phyloP scores from a whole-genome alignment of 495 filamentous ascomycete genomes.

The Apodospora peruviana region DNA sequence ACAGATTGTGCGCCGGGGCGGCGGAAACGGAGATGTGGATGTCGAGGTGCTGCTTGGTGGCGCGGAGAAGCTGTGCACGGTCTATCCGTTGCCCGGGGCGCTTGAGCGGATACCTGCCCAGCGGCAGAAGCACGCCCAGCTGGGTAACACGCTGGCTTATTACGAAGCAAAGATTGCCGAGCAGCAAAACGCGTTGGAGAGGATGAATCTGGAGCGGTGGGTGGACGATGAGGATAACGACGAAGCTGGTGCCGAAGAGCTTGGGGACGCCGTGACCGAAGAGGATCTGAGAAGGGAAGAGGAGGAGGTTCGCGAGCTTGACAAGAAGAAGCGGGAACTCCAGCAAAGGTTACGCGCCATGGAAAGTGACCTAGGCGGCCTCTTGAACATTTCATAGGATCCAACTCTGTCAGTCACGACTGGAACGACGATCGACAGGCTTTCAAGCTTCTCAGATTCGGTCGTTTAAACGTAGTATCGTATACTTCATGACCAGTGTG shows the following conservation, averaged over 20 bases:
- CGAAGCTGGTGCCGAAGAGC: constrained; percentile 24
- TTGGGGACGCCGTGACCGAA: constrained; percentile 53
- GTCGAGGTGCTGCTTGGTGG: constrained; percentile 80
- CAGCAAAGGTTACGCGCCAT: constrained; percentile 75
- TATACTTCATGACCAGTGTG: no score
- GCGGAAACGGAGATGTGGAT: constrained; percentile 62
- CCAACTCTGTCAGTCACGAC: no score
- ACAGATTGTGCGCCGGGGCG: constrained; percentile 59
- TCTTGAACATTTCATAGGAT: constrained; percentile 47
- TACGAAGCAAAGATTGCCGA: constrained; percentile 76
- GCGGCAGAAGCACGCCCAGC: constrained; percentile 64
- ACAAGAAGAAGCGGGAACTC: constrained; percentile 67
- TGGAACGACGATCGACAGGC: no score
- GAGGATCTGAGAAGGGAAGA: constrained; percentile 73
- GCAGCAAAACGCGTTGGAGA: constrained; percentile 68
- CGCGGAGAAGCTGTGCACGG: constrained; percentile 82
- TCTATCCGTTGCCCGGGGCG: constrained; percentile 85
- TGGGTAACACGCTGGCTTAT: constrained; percentile 66
- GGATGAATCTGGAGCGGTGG: constrained; percentile 57
- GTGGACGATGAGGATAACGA: constrained; percentile 43
- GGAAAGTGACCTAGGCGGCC: constrained; percentile 70
- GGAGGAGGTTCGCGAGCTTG: constrained; percentile 71
- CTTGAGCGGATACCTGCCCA: constrained; percentile 67
- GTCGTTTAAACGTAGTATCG: no score
- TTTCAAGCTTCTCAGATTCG: neutral